Evolutionary conservation across 2,329 filamentous ascomycete genomes (phyloP).

Genomic region (Emmonsiellopsis sp.): DNA sequence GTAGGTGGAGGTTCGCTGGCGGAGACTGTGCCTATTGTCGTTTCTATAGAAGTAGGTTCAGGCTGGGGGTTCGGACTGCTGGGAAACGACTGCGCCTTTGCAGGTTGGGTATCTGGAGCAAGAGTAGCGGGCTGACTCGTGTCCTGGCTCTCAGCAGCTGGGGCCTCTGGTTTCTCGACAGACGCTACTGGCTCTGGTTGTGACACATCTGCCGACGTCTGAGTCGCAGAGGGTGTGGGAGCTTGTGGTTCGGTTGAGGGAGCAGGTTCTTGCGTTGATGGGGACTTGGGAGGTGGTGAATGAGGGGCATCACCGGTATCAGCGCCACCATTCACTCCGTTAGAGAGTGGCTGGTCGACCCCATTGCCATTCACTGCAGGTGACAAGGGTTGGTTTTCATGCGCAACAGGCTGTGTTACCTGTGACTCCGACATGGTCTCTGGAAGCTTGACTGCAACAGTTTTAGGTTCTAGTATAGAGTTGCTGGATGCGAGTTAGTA

Average conservation of each 20-base stretch:
- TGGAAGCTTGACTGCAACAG: slow-evolving; percentile 11
- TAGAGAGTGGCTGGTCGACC: slow-evolving; percentile 16
- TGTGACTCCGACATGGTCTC: slow-evolving; percentile 7
- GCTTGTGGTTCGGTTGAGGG: not conserved
- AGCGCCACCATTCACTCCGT: slow-evolving; percentile 16
- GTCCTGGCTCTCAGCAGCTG: not conserved
- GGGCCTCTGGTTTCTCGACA: not conserved
- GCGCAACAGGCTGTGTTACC: slow-evolving; percentile 4
- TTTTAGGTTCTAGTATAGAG: slow-evolving; percentile 18
- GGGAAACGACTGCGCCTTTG: not conserved
- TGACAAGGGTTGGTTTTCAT: slow-evolving; percentile 4
- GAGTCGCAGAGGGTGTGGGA: not conserved
- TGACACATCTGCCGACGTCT: not conserved
- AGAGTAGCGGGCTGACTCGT: not conserved
- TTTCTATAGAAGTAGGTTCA: not conserved
- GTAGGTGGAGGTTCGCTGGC: not conserved
- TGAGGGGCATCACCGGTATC: slow-evolving; percentile 3
- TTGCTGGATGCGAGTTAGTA: slow-evolving; percentile 14
- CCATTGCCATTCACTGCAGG: slow-evolving; percentile 24
- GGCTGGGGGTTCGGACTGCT: not conserved
- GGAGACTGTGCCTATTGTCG: not conserved
- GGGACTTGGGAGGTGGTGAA: slow-evolving; percentile 22
- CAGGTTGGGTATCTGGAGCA: not conserved
- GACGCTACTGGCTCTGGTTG: not conserved
- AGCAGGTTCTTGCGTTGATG: slow-evolving; percentile 7